A percentile compares a stretch with the other conserved stretches of the same genome.
Conservation (phyloP, 257 asterid genomes). For the Primulina huaijiensis region DNA sequence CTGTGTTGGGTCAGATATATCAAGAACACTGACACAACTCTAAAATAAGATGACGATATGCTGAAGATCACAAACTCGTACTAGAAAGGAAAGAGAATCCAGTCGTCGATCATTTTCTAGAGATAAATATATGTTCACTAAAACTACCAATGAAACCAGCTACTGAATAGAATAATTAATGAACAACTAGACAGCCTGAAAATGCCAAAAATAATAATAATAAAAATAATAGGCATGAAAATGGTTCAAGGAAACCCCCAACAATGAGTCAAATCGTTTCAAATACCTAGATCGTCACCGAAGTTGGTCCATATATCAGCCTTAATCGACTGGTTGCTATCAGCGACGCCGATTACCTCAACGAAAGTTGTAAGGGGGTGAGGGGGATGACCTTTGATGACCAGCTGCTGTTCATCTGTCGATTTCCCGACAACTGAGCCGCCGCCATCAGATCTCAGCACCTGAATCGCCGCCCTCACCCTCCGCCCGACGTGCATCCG, state of each 20-base stretch:
- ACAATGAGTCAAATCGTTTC: background rate
- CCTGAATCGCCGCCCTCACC: slow-evolving; percentile 83
- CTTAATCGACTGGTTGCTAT: slow-evolving; percentile 54
- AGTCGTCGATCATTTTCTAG: background rate
- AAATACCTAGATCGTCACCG: slow-evolving; percentile 70
- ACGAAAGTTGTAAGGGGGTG: slow-evolving; percentile 64
- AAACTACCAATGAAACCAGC: background rate
- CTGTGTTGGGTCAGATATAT: background rate
- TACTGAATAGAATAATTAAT: background rate
- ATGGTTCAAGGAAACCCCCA: background rate
- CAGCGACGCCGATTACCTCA: slow-evolving; percentile 91
- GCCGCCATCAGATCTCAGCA: slow-evolving; percentile 64
- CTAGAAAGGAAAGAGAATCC: background rate
- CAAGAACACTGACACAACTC: background rate
- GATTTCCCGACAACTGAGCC: slow-evolving; percentile 75
- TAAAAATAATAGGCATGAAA: background rate
- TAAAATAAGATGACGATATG: no score
- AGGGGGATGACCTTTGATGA: slow-evolving; percentile 69
- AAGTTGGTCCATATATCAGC: slow-evolving; percentile 85
- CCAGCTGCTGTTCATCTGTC: slow-evolving; percentile 71
- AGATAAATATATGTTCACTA: background rate
- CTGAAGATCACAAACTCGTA: background rate
- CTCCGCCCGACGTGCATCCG: slow-evolving; percentile 61
- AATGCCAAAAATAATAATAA: background rate
- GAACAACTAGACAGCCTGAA: background rate